phyloP scores from a whole-genome alignment of 768 basidiomycete species.

The Austroboletus eburneus region DNA sequence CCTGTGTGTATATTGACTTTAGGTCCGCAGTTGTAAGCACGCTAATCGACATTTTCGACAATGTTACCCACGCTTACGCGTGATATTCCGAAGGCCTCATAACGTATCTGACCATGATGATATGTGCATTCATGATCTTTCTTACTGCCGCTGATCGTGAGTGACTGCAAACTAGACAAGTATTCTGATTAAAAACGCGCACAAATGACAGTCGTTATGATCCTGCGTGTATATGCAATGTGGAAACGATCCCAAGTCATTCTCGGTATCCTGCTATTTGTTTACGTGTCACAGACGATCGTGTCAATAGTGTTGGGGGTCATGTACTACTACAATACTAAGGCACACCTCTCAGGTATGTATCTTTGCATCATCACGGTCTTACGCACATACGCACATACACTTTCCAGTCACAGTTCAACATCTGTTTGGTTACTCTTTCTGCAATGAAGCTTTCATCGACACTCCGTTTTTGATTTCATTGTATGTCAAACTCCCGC shows the following conservation, averaged over 20 bases:
- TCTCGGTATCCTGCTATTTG: not conserved
- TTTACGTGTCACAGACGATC: not conserved
- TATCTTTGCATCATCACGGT: not conserved
- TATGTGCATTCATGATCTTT: not conserved
- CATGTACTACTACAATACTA: not conserved
- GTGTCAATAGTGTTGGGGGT: not conserved
- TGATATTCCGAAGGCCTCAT: not conserved
- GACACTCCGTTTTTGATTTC: not conserved
- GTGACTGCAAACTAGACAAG: not conserved
- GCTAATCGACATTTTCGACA: too few relatives aligned
- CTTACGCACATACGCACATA: too few relatives aligned
- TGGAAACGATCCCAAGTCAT: not conserved
- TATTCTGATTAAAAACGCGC: not conserved
- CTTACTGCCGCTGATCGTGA: not conserved
- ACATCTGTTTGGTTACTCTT: not conserved
- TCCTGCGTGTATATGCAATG: not conserved
- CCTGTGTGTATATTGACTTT: too few relatives aligned
- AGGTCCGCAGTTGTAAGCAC: too few relatives aligned
- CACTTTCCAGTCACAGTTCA: not conserved
- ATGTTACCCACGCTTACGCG: too few relatives aligned
- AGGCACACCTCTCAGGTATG: not conserved
- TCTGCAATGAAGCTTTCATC: not conserved
- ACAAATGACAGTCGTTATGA: not conserved
- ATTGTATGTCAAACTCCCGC: not conserved
- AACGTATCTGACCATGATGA: not conserved